A percentile compares a stretch with the other conserved stretches of the same genome.
Evolutionary conservation across 169 alveolate species (phyloP).

Genomic region (Theileria annulata): DNA sequence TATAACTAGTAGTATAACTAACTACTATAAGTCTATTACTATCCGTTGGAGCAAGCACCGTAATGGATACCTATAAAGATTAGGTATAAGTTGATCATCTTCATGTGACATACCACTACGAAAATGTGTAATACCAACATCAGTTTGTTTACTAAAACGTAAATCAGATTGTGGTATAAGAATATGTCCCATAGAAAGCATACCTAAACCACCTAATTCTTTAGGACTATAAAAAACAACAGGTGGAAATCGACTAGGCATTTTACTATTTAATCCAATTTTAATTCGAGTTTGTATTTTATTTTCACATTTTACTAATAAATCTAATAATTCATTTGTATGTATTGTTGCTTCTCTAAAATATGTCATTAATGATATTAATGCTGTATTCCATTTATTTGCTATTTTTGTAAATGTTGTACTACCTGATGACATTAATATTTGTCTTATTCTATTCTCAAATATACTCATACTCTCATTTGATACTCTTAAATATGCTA

Average conservation of each 20-base stretch:
- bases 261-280: constrained; percentile 99
- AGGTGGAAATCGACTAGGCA: constrained; percentile 99
- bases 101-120: constrained; percentile 99
- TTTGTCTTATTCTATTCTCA: constrained; percentile 96
- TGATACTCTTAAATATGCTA: constrained; percentile 98
- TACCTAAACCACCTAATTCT: constrained; percentile 99
- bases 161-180: constrained; percentile 99
- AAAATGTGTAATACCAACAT: constrained; percentile 98
- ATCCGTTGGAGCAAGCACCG: too few species aligned
- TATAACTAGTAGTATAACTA: too few species aligned
- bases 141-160: constrained; percentile 96
- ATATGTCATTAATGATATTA: constrained; percentile 98
- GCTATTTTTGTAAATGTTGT: constrained; percentile 99
- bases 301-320: constrained; percentile 97
- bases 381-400: constrained; percentile 99
- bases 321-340: constrained; percentile 96
- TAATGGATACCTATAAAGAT: constrained; percentile 87
- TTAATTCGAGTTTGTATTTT: constrained; percentile 99
- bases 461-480: constrained; percentile 95
- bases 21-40: too few species aligned
- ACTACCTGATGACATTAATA: constrained; percentile 98
- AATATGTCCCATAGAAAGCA: constrained; percentile 99
- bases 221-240: constrained; percentile 99
- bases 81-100: constrained; percentile 99
- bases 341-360: constrained; percentile 99